These are phyloP conservation scores for Kurtzmaniella quercitrusa DNA, from an alignment of 1,139 yeast species.

Conservation along the genomic window DNA sequence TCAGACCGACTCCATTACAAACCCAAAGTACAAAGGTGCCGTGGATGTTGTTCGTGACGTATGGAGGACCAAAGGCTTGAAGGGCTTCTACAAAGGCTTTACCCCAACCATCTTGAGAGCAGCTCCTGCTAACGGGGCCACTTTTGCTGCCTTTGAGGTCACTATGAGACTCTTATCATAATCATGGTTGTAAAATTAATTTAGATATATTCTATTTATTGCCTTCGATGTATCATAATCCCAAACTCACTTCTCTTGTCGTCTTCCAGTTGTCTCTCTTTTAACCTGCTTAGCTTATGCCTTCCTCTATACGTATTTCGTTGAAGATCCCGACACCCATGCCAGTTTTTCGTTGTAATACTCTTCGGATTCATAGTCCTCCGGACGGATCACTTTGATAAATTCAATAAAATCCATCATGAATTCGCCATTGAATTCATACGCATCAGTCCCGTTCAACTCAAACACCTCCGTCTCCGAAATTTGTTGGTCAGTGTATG, in stretches of 20 bases:
- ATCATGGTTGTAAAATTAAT: constrained; percentile 2
- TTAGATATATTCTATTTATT: constrained; percentile 1
- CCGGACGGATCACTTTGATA: constrained; percentile 38
- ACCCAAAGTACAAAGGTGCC: constrained; percentile 47
- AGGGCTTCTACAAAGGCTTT: constrained; percentile 85
- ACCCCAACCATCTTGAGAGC: constrained; percentile 89
- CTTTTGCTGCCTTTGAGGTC: constrained; percentile 86
- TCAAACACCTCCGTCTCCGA: constrained; percentile 31
- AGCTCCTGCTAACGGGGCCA: constrained; percentile 96
- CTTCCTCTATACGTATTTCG: no score
- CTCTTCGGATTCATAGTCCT: constrained; percentile 26
- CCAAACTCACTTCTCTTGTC: neutral
- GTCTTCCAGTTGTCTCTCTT: no score
- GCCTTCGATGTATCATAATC: neutral
- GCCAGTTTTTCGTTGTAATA: neutral
- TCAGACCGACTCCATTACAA: constrained; percentile 70
- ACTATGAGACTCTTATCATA: constrained; percentile 63
- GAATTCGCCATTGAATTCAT: constrained; percentile 51
- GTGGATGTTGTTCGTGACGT: constrained; percentile 53
- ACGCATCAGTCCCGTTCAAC: constrained; percentile 45
- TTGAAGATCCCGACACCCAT: neutral
- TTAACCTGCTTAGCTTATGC: no score
- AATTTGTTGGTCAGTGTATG: constrained; percentile 4
- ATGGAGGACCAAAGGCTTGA: constrained; percentile 52
- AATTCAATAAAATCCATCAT: constrained; percentile 47